Evolutionary conservation across 768 basidiomycete genomes (phyloP), one percentile per base, ranked within the genome.

Genomic region (Suillus ampliporus): DNA sequence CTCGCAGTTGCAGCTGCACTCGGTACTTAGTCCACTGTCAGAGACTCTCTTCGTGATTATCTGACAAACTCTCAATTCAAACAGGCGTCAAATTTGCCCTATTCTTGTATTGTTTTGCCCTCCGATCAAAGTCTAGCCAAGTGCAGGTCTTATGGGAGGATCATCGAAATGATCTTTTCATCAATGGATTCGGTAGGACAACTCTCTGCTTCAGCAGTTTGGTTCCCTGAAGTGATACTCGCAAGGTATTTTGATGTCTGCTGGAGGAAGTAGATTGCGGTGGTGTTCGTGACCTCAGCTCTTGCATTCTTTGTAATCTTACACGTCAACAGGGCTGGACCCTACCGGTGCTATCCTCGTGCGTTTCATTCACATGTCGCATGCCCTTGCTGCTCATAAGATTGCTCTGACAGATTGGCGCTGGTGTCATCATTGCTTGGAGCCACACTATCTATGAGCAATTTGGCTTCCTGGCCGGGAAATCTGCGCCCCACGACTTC

Each of bases 91-190:
- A 99, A 76, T 82, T 94, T 51, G 48, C 89, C 0, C 84, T 99
- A 47, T 99, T 99, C 78, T 41, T 95, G 5, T 97, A 95, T 77
- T 95, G 95, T 74, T 86, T 80, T 69, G 83, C 92, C 4, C 82
- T 97, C 50, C 87, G 93, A 34, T 84, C 83, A 37, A 86, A 85
- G 65, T 95, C 92, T 7, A 95, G 92, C 69, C 97, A 99, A 76
- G 97, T 99, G 3, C 86, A 86, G 51, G 87, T 97, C n/a, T 84
- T 97, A 34, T 98, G 94, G 95, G 93, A 97, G 75, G 97, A 99
- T 72, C 96, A 98, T 67, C 83, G 96, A 67, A 98, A 95, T 69
- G 97, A 97, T 70, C 72, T 95, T n/a, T 92, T 87, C 72, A 88
- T 94, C 72, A 95, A 95, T 69, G 79, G 84, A 28, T 90, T 92